phyloP scores from a whole-genome alignment of 1,284 basidiomycete genomes.

The Austroboletus novae-zelandiae region DNA sequence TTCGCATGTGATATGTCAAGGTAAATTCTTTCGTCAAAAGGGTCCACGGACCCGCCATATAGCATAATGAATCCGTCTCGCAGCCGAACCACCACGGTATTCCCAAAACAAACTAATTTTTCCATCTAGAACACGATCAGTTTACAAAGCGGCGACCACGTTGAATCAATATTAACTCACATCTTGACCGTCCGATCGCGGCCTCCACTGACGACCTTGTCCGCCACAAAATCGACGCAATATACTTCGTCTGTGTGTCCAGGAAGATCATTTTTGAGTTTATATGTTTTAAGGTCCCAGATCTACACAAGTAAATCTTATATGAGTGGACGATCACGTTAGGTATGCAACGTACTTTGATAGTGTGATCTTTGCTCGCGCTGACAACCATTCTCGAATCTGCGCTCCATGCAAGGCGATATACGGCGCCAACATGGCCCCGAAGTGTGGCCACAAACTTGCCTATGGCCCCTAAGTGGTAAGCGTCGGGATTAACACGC shows the following conservation, averaged over 20 bases:
- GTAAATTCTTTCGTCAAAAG: no score
- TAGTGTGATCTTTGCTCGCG: constrained; percentile 93
- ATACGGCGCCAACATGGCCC: constrained; percentile 94
- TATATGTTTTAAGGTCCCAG: constrained; percentile 94
- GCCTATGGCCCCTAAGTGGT: constrained; percentile 67
- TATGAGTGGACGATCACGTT: neutral
- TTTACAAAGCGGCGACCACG: neutral
- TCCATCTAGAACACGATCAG: constrained; percentile 26
- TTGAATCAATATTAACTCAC: constrained; percentile 32
- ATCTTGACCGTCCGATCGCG: constrained; percentile 72
- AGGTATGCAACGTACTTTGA: constrained; percentile 65
- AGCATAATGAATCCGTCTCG: neutral
- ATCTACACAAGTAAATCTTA: constrained; percentile 51
- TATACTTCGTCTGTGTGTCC: constrained; percentile 99
- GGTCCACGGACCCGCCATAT: neutral
- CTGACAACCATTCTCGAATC: constrained; percentile 91
- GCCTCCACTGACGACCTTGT: constrained; percentile 96
- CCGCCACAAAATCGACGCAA: constrained; percentile 97
- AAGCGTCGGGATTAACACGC: neutral
- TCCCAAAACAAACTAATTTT: constrained; percentile 20
- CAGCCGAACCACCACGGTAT: neutral
- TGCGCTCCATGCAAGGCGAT: constrained; percentile 92
- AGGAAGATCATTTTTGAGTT: constrained; percentile 89
- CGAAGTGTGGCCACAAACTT: constrained; percentile 91
- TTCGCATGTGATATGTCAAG: no score